phyloP scores from a whole-genome alignment of 345 rosid genomes.

The Eucalyptus curtisii region DNA sequence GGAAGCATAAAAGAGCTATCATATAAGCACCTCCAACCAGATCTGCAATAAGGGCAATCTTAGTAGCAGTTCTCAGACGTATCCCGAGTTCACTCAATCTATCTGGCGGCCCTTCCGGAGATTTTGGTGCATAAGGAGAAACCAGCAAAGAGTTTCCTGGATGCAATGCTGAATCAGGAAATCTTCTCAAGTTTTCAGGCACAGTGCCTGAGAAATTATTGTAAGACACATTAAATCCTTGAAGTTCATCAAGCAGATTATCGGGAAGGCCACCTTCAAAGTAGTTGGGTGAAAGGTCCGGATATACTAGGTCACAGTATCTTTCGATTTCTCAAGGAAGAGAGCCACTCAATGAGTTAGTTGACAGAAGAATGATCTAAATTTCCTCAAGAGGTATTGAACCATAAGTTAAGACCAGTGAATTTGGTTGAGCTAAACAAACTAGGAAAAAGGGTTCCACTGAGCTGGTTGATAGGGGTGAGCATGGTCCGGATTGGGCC shows the following conservation, averaged over 20 bases:
- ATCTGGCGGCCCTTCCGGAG: conserved; percentile 21
- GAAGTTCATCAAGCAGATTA: conserved; percentile 47
- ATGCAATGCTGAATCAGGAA: conserved; percentile 71
- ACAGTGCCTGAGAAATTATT: conserved; percentile 74
- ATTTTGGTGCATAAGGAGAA: conserved; percentile 18
- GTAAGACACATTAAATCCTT: conserved; percentile 44
- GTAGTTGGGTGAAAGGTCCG: conserved; percentile 59
- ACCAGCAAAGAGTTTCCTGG: conserved; percentile 66
- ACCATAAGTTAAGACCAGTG: conserved; percentile 62
- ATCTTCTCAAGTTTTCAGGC: conserved; percentile 47
- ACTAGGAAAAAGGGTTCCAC: conserved; percentile 40
- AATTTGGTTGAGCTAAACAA: conserved; percentile 43
- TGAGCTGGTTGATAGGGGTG: too few relatives aligned
- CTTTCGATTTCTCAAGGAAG: conserved; percentile 32
- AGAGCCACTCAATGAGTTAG: conserved; percentile 49
- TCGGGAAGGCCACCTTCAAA: conserved; percentile 61
- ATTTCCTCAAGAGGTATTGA: conserved; percentile 35
- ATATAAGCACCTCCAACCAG: conserved; percentile 33
- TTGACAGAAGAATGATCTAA: conserved; percentile 24
- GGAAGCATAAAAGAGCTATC: conserved; percentile 27
- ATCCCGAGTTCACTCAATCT: conserved; percentile 4
- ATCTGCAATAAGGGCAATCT: conserved; percentile 43
- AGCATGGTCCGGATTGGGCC: too few relatives aligned
- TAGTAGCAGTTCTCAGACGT: conserved; percentile 28
- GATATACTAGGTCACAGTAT: conserved; percentile 33